Conservation (phyloP, 257 asterid species). For the Anisodus acutangulus region DNA sequence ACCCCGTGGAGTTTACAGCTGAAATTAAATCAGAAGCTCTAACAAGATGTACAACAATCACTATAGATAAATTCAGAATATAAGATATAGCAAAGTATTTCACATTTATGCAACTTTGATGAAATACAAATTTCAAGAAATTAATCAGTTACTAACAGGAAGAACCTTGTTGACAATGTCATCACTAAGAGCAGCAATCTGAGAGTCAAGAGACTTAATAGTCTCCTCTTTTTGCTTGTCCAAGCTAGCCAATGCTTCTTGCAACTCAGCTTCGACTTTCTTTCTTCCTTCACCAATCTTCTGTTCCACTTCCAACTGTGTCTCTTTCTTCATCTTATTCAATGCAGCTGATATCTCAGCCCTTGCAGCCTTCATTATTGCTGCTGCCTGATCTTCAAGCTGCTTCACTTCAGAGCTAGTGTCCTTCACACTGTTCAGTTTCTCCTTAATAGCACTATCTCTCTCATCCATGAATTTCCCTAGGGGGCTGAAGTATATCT, state of each 20-base stretch:
- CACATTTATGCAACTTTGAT: not conserved
- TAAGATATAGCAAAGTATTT: not conserved
- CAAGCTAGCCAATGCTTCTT: constrained; percentile 69
- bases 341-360: constrained; percentile 89
- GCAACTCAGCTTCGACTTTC: constrained; percentile 87
- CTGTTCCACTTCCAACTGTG: constrained; percentile 83
- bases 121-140: not conserved
- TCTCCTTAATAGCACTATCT: constrained; percentile 76
- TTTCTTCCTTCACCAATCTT: constrained; percentile 78
- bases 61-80: too few relatives aligned
- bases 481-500: constrained; percentile 71
- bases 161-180: constrained; percentile 94
- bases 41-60: not conserved
- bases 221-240: constrained; percentile 89
- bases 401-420: constrained; percentile 74
- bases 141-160: constrained; percentile 50
- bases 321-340: constrained; percentile 93
- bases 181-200: constrained; percentile 75
- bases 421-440: constrained; percentile 82
- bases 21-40: too few relatives aligned
- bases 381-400: constrained; percentile 80
- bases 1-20: too few relatives aligned
- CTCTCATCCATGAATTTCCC: constrained; percentile 92
- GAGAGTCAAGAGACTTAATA: constrained; percentile 55
- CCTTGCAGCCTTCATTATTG: constrained; percentile 87